Evolutionary conservation across 2,329 filamentous ascomycete genomes (phyloP), one percentile per base, ranked within the genome.

Genomic region (Colletotrichum limetticola): DNA sequence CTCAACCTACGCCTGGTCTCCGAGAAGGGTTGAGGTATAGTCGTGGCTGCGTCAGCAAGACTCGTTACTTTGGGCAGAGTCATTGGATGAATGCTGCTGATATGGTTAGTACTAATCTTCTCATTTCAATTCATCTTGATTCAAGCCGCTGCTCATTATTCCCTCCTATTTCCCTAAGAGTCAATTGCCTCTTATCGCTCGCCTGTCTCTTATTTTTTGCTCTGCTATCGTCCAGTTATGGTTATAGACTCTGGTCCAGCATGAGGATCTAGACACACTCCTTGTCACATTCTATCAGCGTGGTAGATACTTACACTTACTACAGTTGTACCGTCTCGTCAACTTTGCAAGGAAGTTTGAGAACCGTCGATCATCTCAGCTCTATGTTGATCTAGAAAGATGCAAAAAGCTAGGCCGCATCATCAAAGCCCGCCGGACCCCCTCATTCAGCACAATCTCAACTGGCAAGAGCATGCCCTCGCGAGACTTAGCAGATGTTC

Each of bases 41-140:
- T 14, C 71, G 75, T 19, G 83, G 83, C 1, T 80, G 78, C 5
- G 77, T 86, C 16, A 83, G 83, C 37, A 87, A 87, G 75, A 84
- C 83, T 3, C 79, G 84, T 5, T 86, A 86, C 75, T 84, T 85
- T 61, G 85, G 84, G 0, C 84, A 86, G 66, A 88, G 85, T 64
- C 87, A 89, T 75, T 89, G 87, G 86, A 83, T 86, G 79, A 85
- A 85, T 57, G 81, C 82, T 4, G 77, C 82, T 19, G 78, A 81
- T 57, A 80, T 85, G 77, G 86, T 87, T 77, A 74, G 82, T 65
- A 1, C 0, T 28, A 0, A 12, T 1, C n/a, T 1, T 46, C 7
- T 1, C 37, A 8, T 32, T 32, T 11, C 8, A 32, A 32, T 1
- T 24, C 22, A 11, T 56, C 32, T 78, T 55, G 37, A 46, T 49